Evolutionary conservation across 257 asterid genomes (phyloP).

Genomic region (Paraleonurus japonicus): DNA sequence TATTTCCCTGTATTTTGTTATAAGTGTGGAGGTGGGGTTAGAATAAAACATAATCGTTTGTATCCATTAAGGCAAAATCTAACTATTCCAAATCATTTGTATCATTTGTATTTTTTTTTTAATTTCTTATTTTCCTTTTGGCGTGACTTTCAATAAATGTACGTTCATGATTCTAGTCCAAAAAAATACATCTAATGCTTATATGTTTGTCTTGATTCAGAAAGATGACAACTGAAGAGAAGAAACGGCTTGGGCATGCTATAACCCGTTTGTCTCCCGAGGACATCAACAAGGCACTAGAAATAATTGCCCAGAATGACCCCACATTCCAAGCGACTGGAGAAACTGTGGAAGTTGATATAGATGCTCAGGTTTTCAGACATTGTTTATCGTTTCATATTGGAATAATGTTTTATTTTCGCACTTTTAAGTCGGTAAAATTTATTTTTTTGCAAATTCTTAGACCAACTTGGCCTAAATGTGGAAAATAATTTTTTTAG

Average conservation of each 20-base stretch:
- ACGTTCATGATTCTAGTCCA: not conserved
- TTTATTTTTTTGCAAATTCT: too few species aligned
- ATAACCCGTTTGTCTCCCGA: conserved; percentile 63
- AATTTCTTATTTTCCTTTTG: not conserved
- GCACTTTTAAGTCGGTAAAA: too few species aligned
- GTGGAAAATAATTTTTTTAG: too few species aligned
- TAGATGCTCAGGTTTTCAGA: conserved; percentile 68
- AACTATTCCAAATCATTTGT: too few species aligned
- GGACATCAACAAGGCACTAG: conserved; percentile 70
- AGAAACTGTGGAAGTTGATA: conserved; percentile 71
- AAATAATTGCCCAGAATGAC: conserved; percentile 60
- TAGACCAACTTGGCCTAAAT: too few species aligned
- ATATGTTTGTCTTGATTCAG: conserved; percentile 36
- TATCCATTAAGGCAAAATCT: too few species aligned
- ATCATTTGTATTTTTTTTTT: not conserved
- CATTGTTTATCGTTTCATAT: not conserved
- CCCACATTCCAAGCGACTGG: conserved; percentile 54
- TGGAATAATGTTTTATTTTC: too few species aligned
- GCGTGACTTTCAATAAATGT: not conserved
- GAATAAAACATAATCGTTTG: too few species aligned
- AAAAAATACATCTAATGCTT: not conserved
- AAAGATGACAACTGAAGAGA: conserved; percentile 80
- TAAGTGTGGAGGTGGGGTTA: too few species aligned
- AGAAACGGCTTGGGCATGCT: conserved; percentile 71
- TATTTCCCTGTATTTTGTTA: not conserved